Evolutionary conservation across 176 grass and related monocot genomes (phyloP), one percentile per base, ranked within the genome.

Genomic region (Zoysia japonica): DNA sequence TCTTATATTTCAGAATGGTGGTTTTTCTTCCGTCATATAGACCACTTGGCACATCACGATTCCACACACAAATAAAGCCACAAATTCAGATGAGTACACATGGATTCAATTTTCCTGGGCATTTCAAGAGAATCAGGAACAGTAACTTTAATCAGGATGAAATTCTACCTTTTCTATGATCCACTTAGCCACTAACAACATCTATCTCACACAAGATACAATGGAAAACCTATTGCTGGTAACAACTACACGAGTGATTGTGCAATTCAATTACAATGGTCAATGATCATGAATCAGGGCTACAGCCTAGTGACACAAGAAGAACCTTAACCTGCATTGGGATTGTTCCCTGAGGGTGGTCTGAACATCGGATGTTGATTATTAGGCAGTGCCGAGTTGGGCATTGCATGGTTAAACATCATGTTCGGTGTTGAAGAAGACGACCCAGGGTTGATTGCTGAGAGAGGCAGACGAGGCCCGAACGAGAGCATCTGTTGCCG

Each of bases 401-500:
- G 37, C 84, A 88, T 88, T 46, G 65, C 85, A 15, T 87, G 79
- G 84, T 85, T 91, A 67, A 93, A 95, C 88, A 80, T 84, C 68
- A 45, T 85, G 70, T 75, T 92, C n/a, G 86, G 84, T 8, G 83
- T 19, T 11, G 92, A 67, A 11, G 81, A 74, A 1, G 92, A 66
- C 42, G 86, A 72, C 10, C 77, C 68, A 41, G 92, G 90, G 44
- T 95, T 87, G 80, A 93, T 95, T 16, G 92, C 96, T 5, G 96
- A 87, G 9, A 95, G 85, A 44, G 96, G 88, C 76, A 95, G 79
- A 39, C 92, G 88, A 51, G 88, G 88, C 4, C 96, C 88, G 0
- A 95, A 93, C 41, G 88, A 87, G 39, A 91, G 86, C 86, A 89
- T 91, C 77, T 95, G 93, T 70, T 83, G 79, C 70, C 85, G 94